phyloP scores from a whole-genome alignment of 2,329 filamentous ascomycete species.

The Sphaerulina vaccinii region DNA sequence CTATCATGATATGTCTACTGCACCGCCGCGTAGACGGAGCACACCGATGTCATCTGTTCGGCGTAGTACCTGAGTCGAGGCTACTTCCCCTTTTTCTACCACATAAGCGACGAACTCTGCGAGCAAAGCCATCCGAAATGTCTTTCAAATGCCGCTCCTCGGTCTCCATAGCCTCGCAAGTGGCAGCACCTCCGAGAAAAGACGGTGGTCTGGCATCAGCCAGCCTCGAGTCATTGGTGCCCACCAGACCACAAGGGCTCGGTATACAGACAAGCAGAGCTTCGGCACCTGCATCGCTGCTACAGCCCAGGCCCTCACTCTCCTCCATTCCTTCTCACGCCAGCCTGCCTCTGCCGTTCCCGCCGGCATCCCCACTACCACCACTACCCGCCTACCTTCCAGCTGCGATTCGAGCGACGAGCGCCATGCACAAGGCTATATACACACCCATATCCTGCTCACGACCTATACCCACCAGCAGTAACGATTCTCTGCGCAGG shows the following conservation, averaged over 20 bases:
- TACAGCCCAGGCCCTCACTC: conserved; percentile 29
- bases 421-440: conserved; percentile 18
- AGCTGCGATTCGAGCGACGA: conserved; percentile 18
- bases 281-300: conserved; percentile 21
- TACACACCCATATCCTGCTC: conserved; percentile 18
- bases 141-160: conserved; percentile 36
- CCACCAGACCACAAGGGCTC: conserved; percentile 24
- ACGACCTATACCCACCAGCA: conserved; percentile 5
- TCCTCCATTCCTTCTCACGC: conserved; percentile 26
- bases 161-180: conserved; percentile 25
- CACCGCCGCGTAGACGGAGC: conserved; percentile 27
- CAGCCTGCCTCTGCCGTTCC: conserved; percentile 18
- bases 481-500: conserved; percentile 15
- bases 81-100: conserved; percentile 26
- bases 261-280: conserved; percentile 28
- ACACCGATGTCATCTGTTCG: conserved; percentile 30
- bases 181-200: conserved; percentile 7
- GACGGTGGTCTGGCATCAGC: conserved; percentile 11
- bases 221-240: conserved; percentile 9
- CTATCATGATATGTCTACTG: conserved; percentile 29
- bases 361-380: conserved; percentile 28
- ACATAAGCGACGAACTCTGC: conserved; percentile 20
- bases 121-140: conserved; percentile 30
- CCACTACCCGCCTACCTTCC: conserved; percentile 31
- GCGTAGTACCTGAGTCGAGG: conserved; percentile 21